phyloP scores from a whole-genome alignment of 1,139 yeast genomes.

The Candida freyschussii region DNA sequence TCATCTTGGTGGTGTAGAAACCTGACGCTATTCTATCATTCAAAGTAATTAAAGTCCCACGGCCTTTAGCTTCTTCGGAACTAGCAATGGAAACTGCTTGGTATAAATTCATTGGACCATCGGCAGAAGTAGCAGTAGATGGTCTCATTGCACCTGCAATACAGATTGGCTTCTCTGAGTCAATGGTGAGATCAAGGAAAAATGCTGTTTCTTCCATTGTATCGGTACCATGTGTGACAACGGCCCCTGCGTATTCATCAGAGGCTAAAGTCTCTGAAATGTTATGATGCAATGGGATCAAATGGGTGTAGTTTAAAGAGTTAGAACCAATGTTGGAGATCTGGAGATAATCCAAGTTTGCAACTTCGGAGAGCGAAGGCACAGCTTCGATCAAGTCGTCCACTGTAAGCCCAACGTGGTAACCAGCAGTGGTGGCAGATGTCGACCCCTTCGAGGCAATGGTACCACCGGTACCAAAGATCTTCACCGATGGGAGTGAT shows the following conservation, averaged over 20 bases:
- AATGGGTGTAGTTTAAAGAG: conserved; percentile 37
- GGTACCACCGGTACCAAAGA: conserved; percentile 60
- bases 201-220: conserved; percentile 59
- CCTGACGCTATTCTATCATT: conserved; percentile 56
- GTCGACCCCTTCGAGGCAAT: conserved; percentile 50
- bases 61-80: conserved; percentile 34
- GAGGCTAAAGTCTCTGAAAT: conserved; percentile 20
- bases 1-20: conserved; percentile 50
- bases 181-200: conserved; percentile 45
- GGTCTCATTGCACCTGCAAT: conserved; percentile 60
- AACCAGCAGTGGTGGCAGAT: conserved; percentile 51
- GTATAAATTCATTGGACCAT: conserved; percentile 57
- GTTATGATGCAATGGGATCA: conserved; percentile 32
- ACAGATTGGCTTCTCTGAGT: conserved; percentile 46
- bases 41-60: conserved; percentile 51
- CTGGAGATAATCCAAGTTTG: conserved; percentile 48
- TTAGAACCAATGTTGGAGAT: conserved; percentile 50
- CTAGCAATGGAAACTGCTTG: conserved; percentile 53
- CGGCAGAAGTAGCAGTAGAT: conserved; percentile 52
- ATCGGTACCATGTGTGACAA: conserved; percentile 58
- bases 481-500: conserved; percentile 32
- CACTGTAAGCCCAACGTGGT: conserved; percentile 49
- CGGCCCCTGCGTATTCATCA: conserved; percentile 36
- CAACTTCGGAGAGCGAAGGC: conserved; percentile 44
- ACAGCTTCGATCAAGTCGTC: conserved; percentile 47